A percentile compares a stretch with the other conserved stretches of the same genome.
phyloP scores from a whole-genome alignment of 2,329 filamentous ascomycete genomes.

The Blumeria hordei region DNA sequence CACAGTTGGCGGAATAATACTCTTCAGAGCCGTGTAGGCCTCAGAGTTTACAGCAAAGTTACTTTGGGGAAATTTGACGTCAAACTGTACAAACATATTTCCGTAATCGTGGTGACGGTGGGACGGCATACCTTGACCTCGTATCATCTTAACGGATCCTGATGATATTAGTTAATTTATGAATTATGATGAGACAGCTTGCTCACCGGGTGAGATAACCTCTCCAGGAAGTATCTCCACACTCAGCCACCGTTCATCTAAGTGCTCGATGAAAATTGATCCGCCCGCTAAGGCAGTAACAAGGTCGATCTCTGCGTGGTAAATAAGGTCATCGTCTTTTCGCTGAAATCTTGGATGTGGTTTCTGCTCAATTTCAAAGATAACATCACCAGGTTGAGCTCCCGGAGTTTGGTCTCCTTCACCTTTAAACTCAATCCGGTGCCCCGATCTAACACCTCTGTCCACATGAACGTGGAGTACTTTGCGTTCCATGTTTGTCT shows the following conservation, averaged over 20 bases:
- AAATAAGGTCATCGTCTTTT: conserved; percentile 88
- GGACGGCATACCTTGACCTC: conserved; percentile 93
- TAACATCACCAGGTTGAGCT: conserved; percentile 80
- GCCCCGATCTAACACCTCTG: conserved; percentile 74
- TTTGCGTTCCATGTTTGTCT: conserved; percentile 92
- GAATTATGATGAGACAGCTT: conserved; percentile 7
- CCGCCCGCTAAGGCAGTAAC: conserved; percentile 86
- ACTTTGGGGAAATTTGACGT: conserved; percentile 85
- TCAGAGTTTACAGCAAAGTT: conserved; percentile 39
- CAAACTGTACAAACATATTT: conserved; percentile 93
- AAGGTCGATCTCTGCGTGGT: conserved; percentile 84
- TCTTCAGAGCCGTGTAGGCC: conserved; percentile 57
- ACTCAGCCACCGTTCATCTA: conserved; percentile 90
- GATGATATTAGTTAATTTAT: conserved; percentile 4
- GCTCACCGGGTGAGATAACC: conserved; percentile 72
- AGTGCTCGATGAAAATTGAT: conserved; percentile 76
- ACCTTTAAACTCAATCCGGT: conserved; percentile 90
- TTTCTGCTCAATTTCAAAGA: conserved; percentile 99
- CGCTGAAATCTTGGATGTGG: conserved; percentile 88
- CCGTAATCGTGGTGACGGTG: conserved; percentile 84
- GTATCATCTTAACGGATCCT: conserved; percentile 85
- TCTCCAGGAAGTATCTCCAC: conserved; percentile 86
- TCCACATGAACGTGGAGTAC: conserved; percentile 96
- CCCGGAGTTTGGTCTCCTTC: conserved; percentile 93
- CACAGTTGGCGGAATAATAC: conserved; percentile 53